phyloP scores from a whole-genome alignment of 2,329 filamentous ascomycete species.

The Aurifilum marmelostoma region DNA sequence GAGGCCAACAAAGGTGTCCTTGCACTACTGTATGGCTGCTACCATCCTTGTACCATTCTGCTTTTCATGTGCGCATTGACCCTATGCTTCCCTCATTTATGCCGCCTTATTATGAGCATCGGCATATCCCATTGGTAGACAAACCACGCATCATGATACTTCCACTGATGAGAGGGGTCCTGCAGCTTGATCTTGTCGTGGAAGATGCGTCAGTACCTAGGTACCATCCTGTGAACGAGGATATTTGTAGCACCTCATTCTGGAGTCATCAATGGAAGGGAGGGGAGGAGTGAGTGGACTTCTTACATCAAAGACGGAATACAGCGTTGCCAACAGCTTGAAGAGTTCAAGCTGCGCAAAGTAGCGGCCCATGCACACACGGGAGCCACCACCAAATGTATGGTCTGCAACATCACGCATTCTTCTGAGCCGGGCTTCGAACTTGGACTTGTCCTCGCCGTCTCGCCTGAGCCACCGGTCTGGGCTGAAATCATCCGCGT shows the following conservation, averaged over 20 bases:
- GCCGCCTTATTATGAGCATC: slow-evolving; percentile 13
- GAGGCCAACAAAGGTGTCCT: not conserved
- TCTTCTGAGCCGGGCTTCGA: not conserved
- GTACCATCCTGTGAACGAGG: too few species aligned
- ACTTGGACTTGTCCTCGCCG: not conserved
- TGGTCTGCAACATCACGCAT: slow-evolving; percentile 19
- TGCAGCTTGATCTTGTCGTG: slow-evolving; percentile 7
- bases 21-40: not conserved
- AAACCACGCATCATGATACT: slow-evolving; percentile 16
- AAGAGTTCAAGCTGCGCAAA: slow-evolving; percentile 19
- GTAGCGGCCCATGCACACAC: slow-evolving; percentile 18
- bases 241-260: not conserved
- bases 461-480: slow-evolving; percentile 15
- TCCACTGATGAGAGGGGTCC: slow-evolving; percentile 11
- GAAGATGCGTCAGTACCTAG: not conserved
- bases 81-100: not conserved
- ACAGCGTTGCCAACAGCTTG: slow-evolving; percentile 24
- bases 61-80: not conserved
- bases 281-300: not conserved
- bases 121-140: slow-evolving; percentile 19
- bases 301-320: slow-evolving; percentile 20
- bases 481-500: slow-evolving; percentile 17
- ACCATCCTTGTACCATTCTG: not conserved
- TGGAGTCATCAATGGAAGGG: accelerated
- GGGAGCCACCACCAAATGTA: slow-evolving; percentile 15